Conservation (phyloP, 2,329 filamentous ascomycete genomes). For the Colletotrichum destructivum region DNA sequence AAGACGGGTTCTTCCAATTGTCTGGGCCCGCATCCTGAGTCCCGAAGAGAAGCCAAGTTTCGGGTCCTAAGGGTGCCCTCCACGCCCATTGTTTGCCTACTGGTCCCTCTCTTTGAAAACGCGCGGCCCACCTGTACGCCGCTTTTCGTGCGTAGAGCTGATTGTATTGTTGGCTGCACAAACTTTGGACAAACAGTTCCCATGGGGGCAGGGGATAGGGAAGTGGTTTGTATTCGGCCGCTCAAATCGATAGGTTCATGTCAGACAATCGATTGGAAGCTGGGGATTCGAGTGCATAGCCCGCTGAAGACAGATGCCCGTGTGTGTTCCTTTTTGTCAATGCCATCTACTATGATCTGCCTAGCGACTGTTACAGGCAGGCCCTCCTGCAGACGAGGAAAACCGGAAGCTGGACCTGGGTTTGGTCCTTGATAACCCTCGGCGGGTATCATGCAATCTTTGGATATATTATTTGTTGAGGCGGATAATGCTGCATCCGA, state of each 20-base stretch:
- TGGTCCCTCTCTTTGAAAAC: not conserved
- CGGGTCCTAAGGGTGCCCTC: not conserved
- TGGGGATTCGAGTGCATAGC: not conserved
- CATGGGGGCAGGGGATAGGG: not conserved
- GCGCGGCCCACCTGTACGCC: not conserved
- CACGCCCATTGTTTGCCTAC: not conserved
- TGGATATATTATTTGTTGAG: too few species aligned
- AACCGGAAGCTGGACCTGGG: not conserved
- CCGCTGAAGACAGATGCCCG: not conserved
- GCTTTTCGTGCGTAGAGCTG: not conserved
- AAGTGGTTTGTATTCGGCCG: not conserved
- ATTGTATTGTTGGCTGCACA: not conserved
- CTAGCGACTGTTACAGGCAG: too few species aligned
- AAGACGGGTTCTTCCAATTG: conserved; percentile 14
- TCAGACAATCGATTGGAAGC: not conserved
- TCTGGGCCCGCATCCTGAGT: conserved; percentile 1
- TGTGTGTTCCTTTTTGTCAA: not conserved
- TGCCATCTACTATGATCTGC: too few species aligned
- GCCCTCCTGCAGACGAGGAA: too few species aligned
- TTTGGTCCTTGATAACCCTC: too few species aligned
- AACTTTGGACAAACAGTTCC: not conserved
- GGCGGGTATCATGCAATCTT: too few species aligned
- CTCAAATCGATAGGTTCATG: not conserved
- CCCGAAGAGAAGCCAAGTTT: not conserved
- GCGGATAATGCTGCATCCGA: too few species aligned